Evolutionary conservation across 2,329 filamentous ascomycete genomes (phyloP).

Genomic region (Colletotrichum tamarilloi): DNA sequence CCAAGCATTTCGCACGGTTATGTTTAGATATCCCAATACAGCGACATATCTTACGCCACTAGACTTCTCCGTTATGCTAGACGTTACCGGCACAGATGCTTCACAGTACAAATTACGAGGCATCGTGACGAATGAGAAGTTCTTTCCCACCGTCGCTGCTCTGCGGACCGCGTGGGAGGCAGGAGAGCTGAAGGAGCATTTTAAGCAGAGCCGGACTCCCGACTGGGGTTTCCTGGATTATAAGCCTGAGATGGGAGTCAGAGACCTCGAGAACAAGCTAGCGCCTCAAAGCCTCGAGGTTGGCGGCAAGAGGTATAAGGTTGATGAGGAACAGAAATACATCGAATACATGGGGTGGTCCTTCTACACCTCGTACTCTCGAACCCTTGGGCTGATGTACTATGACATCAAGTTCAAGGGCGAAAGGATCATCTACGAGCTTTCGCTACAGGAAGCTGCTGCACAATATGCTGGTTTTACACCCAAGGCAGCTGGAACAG

Average conservation of each 20-base stretch:
- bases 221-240: constrained; percentile 49
- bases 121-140: constrained; percentile 53
- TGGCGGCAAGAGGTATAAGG: constrained; percentile 52
- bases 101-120: constrained; percentile 54
- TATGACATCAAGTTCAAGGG: constrained; percentile 63
- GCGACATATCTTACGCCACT: constrained; percentile 54
- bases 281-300: constrained; percentile 51
- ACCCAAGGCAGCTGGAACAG: constrained; percentile 54
- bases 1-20: constrained; percentile 50
- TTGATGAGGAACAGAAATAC: constrained; percentile 58
- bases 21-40: constrained; percentile 54
- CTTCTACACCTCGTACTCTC: constrained; percentile 60
- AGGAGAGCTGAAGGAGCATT: constrained; percentile 48
- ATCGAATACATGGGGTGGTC: constrained; percentile 65
- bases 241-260: constrained; percentile 42
- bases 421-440: constrained; percentile 62
- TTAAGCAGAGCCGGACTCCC: constrained; percentile 46
- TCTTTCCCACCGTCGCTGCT: constrained; percentile 47
- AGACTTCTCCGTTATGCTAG: constrained; percentile 57
- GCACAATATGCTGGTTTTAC: constrained; percentile 62
- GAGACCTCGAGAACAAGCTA: constrained; percentile 47
- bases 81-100: constrained; percentile 55
- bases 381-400: constrained; percentile 56
- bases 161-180: constrained; percentile 51
- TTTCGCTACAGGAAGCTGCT: constrained; percentile 63